Base-by-base conservation (phyloP, 306 rosid species). In the Abrus precatorius region DNA sequence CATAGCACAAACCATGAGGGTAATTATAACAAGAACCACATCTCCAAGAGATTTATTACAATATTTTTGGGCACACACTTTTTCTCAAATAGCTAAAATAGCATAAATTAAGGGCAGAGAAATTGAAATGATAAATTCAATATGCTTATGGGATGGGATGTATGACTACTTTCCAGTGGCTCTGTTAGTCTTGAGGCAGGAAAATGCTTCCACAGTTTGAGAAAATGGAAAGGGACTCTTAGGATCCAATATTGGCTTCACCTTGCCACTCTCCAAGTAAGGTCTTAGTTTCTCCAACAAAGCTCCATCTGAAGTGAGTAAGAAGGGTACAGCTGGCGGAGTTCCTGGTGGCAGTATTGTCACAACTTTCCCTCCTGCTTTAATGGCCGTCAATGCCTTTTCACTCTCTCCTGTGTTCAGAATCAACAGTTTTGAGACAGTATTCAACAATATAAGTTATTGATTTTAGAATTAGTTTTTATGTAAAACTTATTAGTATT, bases 191-290 rank as follows among this genome's bases (percentile, higher is more conserved):
- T 90, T 86, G 8, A 90, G 88, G 54, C 90, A 59, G 1, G 86
- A 61, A 84, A 85, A 92, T 43, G 97, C 98, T 69, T 90, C 91
- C 11, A 81, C 76, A 0, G 84, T 55, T 67, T 88, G 67, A 7
- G 94, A 83, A 82, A 94, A 94, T 4, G 91, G 84, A 66, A 89
- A 89, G 1, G 90, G 92, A 20, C 91, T 30, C 70, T 92, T 90
- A 10, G 97, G 90, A 12, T 93, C 95, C 11, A 93, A 41, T 20
- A 93, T 9, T 10, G 98, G 84, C 87, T 84, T 91, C 89, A 91
- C 89, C 81, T 90, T 88, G 29, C 93, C 94, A 84, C 85, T 88
- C 74, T 90, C 91, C 54, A 90, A 72, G 72, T 84, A 83, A 11
- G 93, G 88, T 28, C 64, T 36, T 13, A 87, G 84, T 41, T 88